Evolutionary conservation across 805 yeast species (phyloP).

Genomic region (Candida odintsovae): DNA sequence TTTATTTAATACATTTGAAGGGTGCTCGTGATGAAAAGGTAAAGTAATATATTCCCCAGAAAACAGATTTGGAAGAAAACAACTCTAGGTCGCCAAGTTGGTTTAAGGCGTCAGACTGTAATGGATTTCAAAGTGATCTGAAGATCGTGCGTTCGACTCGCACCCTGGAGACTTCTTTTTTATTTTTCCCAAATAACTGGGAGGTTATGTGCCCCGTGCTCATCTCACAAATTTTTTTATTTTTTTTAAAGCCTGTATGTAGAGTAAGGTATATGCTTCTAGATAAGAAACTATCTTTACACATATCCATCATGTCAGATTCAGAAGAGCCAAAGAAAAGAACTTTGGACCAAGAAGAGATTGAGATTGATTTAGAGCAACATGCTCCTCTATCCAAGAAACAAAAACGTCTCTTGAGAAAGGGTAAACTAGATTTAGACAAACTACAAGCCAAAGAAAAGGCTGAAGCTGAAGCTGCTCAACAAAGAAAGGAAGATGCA

Average conservation of each 20-base stretch:
- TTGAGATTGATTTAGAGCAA: constrained; percentile 62
- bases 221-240: not conserved
- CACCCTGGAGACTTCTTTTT: constrained; percentile 30
- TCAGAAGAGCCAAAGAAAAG: constrained; percentile 15
- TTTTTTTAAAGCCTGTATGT: not conserved
- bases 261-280: too few relatives aligned
- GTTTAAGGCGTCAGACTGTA: constrained; percentile 35
- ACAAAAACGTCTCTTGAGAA: constrained; percentile 80
- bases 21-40: too few relatives aligned
- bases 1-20: too few relatives aligned
- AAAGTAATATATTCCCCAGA: too few relatives aligned
- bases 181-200: not conserved
- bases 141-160: constrained; percentile 35
- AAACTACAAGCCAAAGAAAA: constrained; percentile 41
- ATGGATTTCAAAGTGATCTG: constrained; percentile 26
- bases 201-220: not conserved
- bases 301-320: constrained; percentile 3
- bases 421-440: constrained; percentile 60
- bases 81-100: constrained; percentile 35
- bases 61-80: too few relatives aligned
- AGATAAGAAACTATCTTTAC: not conserved
- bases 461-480: constrained; percentile 32
- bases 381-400: constrained; percentile 86
- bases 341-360: constrained; percentile 28
- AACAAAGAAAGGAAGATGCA: constrained; percentile 25